phyloP scores from a whole-genome alignment of 2,329 filamentous ascomycete genomes.

The Aspergillus niger region DNA sequence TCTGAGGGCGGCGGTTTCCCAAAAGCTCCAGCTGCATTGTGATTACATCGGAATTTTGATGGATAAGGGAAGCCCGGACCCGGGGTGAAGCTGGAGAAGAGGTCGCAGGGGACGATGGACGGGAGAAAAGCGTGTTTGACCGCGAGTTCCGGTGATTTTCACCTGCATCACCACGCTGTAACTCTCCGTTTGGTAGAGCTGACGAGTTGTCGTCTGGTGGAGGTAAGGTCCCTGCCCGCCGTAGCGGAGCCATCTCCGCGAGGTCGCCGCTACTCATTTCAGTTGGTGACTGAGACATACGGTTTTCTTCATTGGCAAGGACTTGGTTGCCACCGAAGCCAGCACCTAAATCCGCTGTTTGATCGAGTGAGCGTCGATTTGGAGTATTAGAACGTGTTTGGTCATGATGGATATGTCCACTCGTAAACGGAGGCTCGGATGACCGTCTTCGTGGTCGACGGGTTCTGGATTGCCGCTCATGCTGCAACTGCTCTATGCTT shows the following conservation, averaged over 20 bases:
- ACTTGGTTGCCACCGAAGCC: conserved; percentile 24
- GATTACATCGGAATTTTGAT: conserved; percentile 46
- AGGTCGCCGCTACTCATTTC: conserved; percentile 39
- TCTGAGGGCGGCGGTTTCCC: conserved; percentile 32
- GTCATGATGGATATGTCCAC: conserved; percentile 20
- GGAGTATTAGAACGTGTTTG: conserved; percentile 16
- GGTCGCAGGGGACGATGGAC: conserved; percentile 42
- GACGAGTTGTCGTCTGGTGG: conserved; percentile 15
- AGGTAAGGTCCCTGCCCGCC: conserved; percentile 24
- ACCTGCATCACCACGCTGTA: conserved; percentile 10
- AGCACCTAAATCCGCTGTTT: conserved; percentile 20
- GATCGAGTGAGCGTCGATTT: conserved; percentile 16
- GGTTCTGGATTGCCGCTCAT: conserved; percentile 28
- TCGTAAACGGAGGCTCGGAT: conserved; percentile 16
- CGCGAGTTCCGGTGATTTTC: conserved; percentile 34
- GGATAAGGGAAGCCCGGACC: conserved; percentile 46
- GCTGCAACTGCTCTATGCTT: conserved; percentile 35
- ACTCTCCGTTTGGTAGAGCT: conserved; percentile 12
- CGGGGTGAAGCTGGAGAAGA: conserved; percentile 45
- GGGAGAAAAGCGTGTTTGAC: conserved; percentile 45
- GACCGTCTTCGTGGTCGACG: conserved; percentile 17
- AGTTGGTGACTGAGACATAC: conserved; percentile 42
- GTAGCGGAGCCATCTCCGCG: conserved; percentile 30
- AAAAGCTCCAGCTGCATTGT: conserved; percentile 48
- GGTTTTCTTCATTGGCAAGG: conserved; percentile 38